Evolutionary conservation across 768 basidiomycete genomes (phyloP).

Genomic region (Mycena belliarum): DNA sequence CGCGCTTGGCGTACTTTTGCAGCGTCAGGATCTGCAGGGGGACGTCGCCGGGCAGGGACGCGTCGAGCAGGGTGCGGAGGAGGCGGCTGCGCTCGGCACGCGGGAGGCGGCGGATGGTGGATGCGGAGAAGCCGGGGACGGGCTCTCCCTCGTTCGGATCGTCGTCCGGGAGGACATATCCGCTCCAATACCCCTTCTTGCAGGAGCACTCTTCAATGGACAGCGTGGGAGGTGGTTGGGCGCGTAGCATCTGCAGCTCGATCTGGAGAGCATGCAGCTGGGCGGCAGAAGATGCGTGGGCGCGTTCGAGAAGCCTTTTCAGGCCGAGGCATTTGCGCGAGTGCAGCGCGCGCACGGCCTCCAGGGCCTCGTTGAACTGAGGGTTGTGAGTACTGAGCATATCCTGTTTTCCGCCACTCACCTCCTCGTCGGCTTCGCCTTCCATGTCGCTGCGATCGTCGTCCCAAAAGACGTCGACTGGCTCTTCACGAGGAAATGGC

Average conservation of each 20-base stretch:
- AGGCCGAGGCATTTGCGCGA: constrained; percentile 66
- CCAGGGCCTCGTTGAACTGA: constrained; percentile 31
- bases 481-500: constrained; percentile 50
- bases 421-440: constrained; percentile 73
- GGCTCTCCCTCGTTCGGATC: constrained; percentile 43
- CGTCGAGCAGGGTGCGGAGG: constrained; percentile 16
- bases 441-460: constrained; percentile 52
- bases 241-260: constrained; percentile 67
- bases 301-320: constrained; percentile 77
- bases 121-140: constrained; percentile 31
- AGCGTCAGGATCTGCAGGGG: constrained; percentile 80
- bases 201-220: constrained; percentile 17
- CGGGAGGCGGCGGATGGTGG: constrained; percentile 28
- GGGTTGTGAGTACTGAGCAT: constrained; percentile 5
- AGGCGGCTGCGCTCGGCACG: constrained; percentile 20
- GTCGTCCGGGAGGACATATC: constrained; percentile 52
- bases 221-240: constrained; percentile 26
- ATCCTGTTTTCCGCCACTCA: constrained; percentile 26
- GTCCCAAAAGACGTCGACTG: constrained; percentile 70
- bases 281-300: constrained; percentile 76
- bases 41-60: constrained; percentile 68
- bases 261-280: constrained; percentile 87
- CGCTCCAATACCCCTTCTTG: constrained; percentile 71
- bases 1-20: constrained; percentile 80
- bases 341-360: constrained; percentile 43